Evolutionary conservation across 805 yeast genomes (phyloP).

Genomic region (Pichia paraexigua): DNA sequence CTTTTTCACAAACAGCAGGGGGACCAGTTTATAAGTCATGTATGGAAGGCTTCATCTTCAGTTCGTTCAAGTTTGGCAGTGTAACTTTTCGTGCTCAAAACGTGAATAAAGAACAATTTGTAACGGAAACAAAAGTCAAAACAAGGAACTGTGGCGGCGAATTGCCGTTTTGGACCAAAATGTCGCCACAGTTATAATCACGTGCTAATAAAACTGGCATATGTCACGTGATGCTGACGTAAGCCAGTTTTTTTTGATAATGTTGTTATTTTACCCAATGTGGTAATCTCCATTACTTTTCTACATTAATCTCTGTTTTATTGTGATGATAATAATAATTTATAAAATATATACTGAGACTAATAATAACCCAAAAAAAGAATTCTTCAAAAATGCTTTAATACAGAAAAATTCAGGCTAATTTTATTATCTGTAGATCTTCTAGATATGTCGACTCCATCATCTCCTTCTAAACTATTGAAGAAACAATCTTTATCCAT

Average conservation of each 20-base stretch:
- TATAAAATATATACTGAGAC: too few relatives aligned
- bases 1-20: background rate
- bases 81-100: too few relatives aligned
- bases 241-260: background rate
- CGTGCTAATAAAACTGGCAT: background rate
- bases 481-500: slow-evolving; percentile 30
- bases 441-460: slow-evolving; percentile 1
- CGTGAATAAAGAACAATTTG: background rate
- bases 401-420: too few relatives aligned
- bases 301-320: background rate
- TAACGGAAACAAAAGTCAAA: background rate
- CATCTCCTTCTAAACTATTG: slow-evolving; percentile 4
- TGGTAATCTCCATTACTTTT: background rate
- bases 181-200: background rate
- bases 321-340: background rate
- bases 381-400: too few relatives aligned
- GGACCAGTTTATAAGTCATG: background rate
- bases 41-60: background rate
- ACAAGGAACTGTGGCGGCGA: background rate
- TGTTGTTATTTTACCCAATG: background rate
- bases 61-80: background rate
- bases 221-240: background rate
- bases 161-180: background rate
- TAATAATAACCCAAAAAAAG: too few relatives aligned
- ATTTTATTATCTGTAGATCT: too few relatives aligned